Conservation (phyloP, 2,329 filamentous ascomycete species). For the Chrysosporium queenslandicum region DNA sequence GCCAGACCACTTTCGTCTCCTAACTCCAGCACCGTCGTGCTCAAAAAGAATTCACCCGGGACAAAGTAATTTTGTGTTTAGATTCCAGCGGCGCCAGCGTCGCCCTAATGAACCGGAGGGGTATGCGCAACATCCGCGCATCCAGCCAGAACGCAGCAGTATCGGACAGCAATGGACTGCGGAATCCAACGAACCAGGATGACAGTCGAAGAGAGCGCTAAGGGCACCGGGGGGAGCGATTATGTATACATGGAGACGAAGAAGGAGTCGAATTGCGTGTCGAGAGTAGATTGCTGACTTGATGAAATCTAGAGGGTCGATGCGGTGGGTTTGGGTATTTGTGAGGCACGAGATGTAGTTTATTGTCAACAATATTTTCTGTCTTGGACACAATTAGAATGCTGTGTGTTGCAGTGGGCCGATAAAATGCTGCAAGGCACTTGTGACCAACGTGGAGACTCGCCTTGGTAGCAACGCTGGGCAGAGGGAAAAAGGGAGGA, state of each 20-base stretch:
- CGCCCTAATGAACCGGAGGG: constrained; percentile 17
- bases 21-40: not conserved
- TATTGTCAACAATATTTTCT: not conserved
- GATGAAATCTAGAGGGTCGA: not conserved
- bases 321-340: not conserved
- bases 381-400: not conserved
- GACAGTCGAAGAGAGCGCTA: not conserved
- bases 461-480: not conserved
- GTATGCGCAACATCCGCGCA: constrained; percentile 23
- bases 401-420: not conserved
- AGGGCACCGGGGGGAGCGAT: not conserved
- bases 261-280: not conserved
- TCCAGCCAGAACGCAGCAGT: not conserved
- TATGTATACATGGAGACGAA: constrained; percentile 8
- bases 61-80: constrained; percentile 3
- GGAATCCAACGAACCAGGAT: not conserved
- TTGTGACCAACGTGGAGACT: constrained; percentile 5
- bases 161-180: no score
- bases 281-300: not conserved
- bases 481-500: not conserved
- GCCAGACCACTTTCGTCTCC: not conserved
- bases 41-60: constrained; percentile 3
- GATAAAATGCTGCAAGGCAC: not conserved
- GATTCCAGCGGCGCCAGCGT: constrained; percentile 23
- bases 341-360: not conserved